Evolutionary conservation across 2,329 filamentous ascomycete species (phyloP), one percentile per base, ranked within the genome.

Genomic region (Xylariaceae sp.): DNA sequence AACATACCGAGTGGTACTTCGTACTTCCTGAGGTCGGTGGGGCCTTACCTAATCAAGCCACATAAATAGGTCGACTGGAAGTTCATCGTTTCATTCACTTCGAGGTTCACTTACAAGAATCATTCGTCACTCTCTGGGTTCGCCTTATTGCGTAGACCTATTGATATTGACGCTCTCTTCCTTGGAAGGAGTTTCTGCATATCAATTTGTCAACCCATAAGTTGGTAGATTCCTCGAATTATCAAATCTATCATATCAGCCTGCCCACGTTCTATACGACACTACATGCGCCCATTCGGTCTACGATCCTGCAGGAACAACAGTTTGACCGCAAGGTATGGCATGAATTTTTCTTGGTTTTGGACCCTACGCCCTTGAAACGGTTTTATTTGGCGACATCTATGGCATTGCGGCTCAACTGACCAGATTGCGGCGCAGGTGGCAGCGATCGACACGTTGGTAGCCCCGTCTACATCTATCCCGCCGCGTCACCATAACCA

Each of bases 11-110:
- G 23, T 23, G 23, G 23, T 23, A 23, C 1, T n/a, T n/a, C n/a
- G 37, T 39, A 39, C 37, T 13, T 39, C 8, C 37, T 13, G 11
- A 39, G 8, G 8, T 39, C 42, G 42, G 42, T 45, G 42, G 13
- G 13, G 10, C 42, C 42, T 45, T 62, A 56, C 10, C 39, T 50
- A 53, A 59, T 64, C 62, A 64, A 64, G 62, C 62, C 62, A 64
- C 62, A 62, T 64, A 58, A 52, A 35, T 53, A 54, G 30, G 17
- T 30, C 3, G 48, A 37, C 2, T 39, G 37, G 23, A 42, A 58
- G 51, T 56, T 54, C 11, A 57, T 56, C 55, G 44, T 48, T 45
- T 45, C 11, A 13, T 6, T 45, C 42, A 45, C 42, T 57, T 37
- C 15, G 13, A 49, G 48, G 13, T 53, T 30, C n/a, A 10, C 15